A percentile compares a stretch with the other conserved stretches of the same genome.
Evolutionary conservation across 352 stramenopile species (phyloP).

Genomic region (Phytophthora pluvialis): DNA sequence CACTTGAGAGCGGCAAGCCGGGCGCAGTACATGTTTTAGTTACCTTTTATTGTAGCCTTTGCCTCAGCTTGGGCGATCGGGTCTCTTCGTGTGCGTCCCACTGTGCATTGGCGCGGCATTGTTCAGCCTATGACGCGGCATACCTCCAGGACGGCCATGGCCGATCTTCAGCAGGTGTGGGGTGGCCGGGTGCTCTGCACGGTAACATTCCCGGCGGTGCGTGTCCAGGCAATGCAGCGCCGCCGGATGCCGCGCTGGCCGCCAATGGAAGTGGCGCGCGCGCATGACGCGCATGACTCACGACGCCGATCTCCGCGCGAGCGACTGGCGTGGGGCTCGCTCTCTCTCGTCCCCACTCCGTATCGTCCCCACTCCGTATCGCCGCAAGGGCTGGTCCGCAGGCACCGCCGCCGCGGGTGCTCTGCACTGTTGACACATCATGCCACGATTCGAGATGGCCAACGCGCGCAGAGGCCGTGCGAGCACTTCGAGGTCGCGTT

Average conservation of each 20-base stretch:
- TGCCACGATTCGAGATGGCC: conserved; percentile 10
- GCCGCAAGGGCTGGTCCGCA: conserved; percentile 12
- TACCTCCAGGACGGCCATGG: background rate
- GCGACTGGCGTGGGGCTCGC: conserved; percentile 15
- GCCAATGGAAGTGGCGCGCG: conserved; percentile 16
- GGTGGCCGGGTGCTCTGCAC: background rate
- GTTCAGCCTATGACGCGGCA: background rate
- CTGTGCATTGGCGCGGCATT: conserved; percentile 13
- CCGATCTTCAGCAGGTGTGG: conserved; percentile 21
- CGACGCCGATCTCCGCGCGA: conserved; percentile 11
- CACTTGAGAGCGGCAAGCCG: no score
- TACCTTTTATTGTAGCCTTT: background rate
- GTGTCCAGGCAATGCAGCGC: conserved; percentile 3
- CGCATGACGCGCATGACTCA: conserved; percentile 5
- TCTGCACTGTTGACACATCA: conserved; percentile 32
- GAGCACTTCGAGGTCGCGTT: background rate
- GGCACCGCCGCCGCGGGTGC: background rate
- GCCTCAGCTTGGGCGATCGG: background rate
- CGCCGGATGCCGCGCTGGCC: background rate
- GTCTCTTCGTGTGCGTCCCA: conserved; percentile 8
- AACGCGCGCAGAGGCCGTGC: background rate
- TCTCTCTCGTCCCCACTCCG: conserved; percentile 19
- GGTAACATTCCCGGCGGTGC: background rate
- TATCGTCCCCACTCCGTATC: conserved; percentile 23
- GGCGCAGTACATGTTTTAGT: no score